phyloP scores from a whole-genome alignment of 73 alveolate genomes.

The Tetrahymena elliotti region DNA sequence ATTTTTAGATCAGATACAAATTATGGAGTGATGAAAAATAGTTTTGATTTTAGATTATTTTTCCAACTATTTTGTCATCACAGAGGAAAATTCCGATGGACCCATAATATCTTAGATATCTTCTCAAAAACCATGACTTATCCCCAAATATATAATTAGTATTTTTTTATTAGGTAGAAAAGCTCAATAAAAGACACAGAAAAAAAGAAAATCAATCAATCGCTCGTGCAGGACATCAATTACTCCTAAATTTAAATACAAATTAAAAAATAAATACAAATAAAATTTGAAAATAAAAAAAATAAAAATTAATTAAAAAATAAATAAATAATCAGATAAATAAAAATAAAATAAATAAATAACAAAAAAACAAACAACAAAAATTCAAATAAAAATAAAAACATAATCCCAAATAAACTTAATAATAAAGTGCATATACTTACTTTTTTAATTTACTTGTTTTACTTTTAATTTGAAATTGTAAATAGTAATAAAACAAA shows the following conservation, averaged over 20 bases:
- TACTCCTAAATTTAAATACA: background rate
- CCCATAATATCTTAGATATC: background rate
- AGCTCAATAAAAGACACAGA: background rate
- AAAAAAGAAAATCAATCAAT: background rate
- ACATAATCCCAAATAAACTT: too few species aligned
- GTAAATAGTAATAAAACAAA: too few species aligned
- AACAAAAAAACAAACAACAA: too few species aligned
- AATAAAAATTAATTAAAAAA: too few species aligned
- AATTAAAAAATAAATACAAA: too few species aligned
- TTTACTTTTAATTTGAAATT: too few species aligned
- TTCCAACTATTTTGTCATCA: background rate
- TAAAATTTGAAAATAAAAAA: too few species aligned
- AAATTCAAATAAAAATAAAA: too few species aligned
- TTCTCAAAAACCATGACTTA: background rate
- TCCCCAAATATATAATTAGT: background rate
- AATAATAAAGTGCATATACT: too few species aligned
- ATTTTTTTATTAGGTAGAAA: background rate
- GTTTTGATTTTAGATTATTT: background rate
- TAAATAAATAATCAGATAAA: too few species aligned
- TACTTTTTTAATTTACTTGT: too few species aligned
- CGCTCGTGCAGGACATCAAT: background rate
- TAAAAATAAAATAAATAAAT: too few species aligned
- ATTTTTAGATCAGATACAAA: background rate
- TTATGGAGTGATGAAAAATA: background rate
- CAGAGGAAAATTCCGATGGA: slow-evolving; percentile 1